phyloP scores from a whole-genome alignment of 306 rosid species.

The Trichosanthes cucumerina region DNA sequence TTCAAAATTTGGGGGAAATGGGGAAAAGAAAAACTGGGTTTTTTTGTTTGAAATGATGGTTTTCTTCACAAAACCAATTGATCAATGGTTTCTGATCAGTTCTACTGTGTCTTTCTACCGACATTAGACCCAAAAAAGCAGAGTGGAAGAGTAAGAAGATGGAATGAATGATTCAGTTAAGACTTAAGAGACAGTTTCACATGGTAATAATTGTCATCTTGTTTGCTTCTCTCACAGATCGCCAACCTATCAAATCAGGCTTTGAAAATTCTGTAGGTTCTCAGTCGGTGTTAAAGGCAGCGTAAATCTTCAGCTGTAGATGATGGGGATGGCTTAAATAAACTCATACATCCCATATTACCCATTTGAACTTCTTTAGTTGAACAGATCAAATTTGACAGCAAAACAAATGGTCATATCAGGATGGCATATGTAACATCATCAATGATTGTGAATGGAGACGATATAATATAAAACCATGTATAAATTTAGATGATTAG shows the following conservation, averaged over 20 bases:
- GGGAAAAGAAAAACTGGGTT: background rate
- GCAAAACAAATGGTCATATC: background rate
- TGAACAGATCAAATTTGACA: background rate
- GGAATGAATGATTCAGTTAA: background rate
- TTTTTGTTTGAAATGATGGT: background rate
- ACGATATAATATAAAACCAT: background rate
- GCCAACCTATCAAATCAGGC: background rate
- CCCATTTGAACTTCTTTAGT: too few relatives aligned
- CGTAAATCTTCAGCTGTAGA: background rate
- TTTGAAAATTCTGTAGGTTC: background rate
- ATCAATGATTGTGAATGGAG: background rate
- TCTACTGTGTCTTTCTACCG: background rate
- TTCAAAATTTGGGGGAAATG: background rate
- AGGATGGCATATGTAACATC: background rate
- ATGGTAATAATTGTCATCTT: background rate
- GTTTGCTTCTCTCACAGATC: background rate
- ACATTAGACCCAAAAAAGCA: background rate
- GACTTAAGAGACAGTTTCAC: constrained; percentile 3
- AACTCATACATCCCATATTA: background rate
- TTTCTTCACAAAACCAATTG: background rate
- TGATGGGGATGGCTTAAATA: background rate
- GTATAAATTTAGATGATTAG: background rate
- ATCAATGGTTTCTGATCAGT: background rate
- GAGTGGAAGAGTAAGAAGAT: background rate
- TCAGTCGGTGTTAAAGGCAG: background rate